phyloP scores from a whole-genome alignment of 202 grass and related monocot genomes.

The Digitaria exilis region DNA sequence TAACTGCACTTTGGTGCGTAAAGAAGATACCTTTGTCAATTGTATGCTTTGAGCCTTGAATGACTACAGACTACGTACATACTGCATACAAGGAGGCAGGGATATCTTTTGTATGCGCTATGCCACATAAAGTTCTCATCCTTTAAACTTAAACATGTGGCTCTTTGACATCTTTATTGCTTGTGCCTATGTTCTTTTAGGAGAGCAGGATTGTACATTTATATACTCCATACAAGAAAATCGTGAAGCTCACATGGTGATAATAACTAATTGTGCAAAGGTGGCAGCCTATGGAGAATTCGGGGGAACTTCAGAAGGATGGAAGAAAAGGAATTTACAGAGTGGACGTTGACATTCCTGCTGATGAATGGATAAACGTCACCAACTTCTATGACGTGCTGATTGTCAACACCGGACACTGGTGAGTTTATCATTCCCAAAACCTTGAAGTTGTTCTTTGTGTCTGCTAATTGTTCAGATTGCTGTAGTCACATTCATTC shows the following conservation, averaged over 20 bases:
- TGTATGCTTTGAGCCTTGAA: not conserved
- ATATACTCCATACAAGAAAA: slow-evolving; percentile 15
- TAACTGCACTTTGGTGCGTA: not conserved
- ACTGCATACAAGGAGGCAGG: not conserved
- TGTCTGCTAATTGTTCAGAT: not conserved
- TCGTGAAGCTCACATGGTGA: slow-evolving; percentile 48
- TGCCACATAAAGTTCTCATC: not conserved
- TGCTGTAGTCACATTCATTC: too few relatives aligned
- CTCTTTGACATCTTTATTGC: not conserved
- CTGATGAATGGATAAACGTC: slow-evolving; percentile 71
- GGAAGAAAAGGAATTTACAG: slow-evolving; percentile 64
- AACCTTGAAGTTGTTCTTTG: not conserved
- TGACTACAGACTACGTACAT: not conserved
- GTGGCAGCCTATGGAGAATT: slow-evolving; percentile 72
- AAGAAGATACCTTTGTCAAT: not conserved
- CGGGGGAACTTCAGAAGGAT: slow-evolving; percentile 49
- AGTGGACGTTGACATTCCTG: slow-evolving; percentile 78
- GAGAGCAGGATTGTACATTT: not conserved
- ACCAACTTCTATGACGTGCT: slow-evolving; percentile 86
- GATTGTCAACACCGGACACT: slow-evolving; percentile 95
- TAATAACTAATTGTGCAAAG: slow-evolving; percentile 77
- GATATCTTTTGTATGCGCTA: not conserved
- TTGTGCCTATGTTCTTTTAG: not conserved
- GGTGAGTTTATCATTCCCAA: slow-evolving; percentile 46
- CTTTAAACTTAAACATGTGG: not conserved